These are phyloP conservation scores for Canavalia gladiata DNA, from an alignment of 306 rosid genomes.

Conservation along the genomic window DNA sequence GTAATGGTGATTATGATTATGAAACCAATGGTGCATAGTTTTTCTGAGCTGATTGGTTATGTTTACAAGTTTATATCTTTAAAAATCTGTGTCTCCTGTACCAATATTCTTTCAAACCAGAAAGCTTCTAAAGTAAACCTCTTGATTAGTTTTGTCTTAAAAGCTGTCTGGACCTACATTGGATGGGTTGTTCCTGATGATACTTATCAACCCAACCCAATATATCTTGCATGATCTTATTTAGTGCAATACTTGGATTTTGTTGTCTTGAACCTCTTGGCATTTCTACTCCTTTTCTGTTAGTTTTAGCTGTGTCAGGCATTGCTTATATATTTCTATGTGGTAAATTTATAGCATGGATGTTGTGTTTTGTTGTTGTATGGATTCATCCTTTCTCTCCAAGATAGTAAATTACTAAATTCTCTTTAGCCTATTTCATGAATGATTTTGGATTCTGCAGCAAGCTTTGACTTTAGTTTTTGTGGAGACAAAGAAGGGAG, in stretches of 20 bases:
- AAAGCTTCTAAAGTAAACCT: conserved; percentile 6
- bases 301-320: background rate
- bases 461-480: conserved; percentile 95
- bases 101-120: background rate
- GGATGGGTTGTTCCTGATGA: conserved; percentile 5
- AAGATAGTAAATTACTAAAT: background rate
- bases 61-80: background rate
- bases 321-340: background rate
- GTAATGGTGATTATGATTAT: background rate
- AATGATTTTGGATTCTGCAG: conserved; percentile 57
- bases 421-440: background rate
- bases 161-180: conserved; percentile 6
- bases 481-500: conserved; percentile 99
- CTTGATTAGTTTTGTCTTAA: conserved; percentile 7
- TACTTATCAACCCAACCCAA: conserved; percentile 1
- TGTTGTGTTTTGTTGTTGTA: conserved; percentile 6
- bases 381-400: background rate
- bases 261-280: conserved; percentile 1
- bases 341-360: conserved; percentile 6
- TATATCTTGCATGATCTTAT: background rate
- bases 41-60: conserved; percentile 35
- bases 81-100: background rate
- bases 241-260: conserved; percentile 25
- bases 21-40: background rate
- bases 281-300: conserved; percentile 25